These are phyloP conservation scores for Hypsizygus marmoreus DNA, from an alignment of 768 basidiomycete genomes.

Conservation along the genomic window DNA sequence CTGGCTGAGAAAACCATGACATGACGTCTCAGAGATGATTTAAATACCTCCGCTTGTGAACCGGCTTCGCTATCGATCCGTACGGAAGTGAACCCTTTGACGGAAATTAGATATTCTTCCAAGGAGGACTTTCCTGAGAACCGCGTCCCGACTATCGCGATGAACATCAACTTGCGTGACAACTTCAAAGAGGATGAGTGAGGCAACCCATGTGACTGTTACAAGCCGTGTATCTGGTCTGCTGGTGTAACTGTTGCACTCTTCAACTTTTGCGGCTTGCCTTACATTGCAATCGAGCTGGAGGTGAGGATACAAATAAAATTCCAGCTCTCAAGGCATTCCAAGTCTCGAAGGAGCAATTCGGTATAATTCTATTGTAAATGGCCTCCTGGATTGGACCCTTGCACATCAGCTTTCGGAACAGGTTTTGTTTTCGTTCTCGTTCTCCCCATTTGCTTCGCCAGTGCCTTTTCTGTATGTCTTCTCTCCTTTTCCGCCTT, in stretches of 20 bases:
- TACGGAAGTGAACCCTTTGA: constrained; percentile 59
- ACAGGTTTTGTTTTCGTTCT: too few relatives aligned
- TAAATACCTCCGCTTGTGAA: constrained; percentile 1
- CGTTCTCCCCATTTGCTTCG: too few relatives aligned
- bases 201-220: constrained; percentile 9
- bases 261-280: too few relatives aligned
- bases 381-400: too few relatives aligned
- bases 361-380: too few relatives aligned
- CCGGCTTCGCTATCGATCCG: constrained; percentile 29
- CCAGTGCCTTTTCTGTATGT: constrained; percentile 41
- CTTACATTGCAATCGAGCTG: too few relatives aligned
- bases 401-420: too few relatives aligned
- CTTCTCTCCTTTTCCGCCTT: constrained; percentile 65
- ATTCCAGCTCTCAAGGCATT: too few relatives aligned
- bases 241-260: too few relatives aligned
- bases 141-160: constrained; percentile 66
- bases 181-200: background rate
- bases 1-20: background rate
- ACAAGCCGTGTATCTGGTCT: constrained; percentile 18
- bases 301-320: too few relatives aligned
- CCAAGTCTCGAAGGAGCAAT: too few relatives aligned
- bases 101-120: constrained; percentile 57
- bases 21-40: background rate
- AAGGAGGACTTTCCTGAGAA: constrained; percentile 64
- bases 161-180: constrained; percentile 49